Evolutionary conservation across 2,329 filamentous ascomycete genomes (phyloP), one percentile per base, ranked within the genome.

Genomic region (Paraconiothyrium sp.): DNA sequence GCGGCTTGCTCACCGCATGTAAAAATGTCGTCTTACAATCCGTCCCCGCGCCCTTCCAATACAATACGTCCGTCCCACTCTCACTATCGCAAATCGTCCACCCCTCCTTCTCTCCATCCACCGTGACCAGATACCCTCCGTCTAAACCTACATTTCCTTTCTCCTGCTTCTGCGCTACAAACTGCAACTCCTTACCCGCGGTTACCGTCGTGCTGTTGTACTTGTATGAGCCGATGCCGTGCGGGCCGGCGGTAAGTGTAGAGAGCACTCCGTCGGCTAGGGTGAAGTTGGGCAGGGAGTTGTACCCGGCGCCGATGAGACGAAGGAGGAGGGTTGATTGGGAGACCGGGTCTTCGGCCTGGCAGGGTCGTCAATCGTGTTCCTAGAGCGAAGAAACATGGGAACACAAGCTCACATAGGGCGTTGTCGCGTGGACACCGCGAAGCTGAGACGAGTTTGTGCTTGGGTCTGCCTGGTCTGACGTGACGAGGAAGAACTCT

Each of bases 401-500:
- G 46, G 47, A 47, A 35, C 32, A 55, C 16, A 20, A 10, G 13
- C 65, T 9, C 65, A 73, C 72, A 66, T 79, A 81, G 57, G 81
- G 70, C 0, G 77, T 78, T 10, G 74, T 79, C 6, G 78, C 78
- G 35, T 72, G 76, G 32, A 80, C 79, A 56, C 73, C 66, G 30
- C 72, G 67, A 8, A 81, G 73, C 20, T 67, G 55, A 8, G 73
- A 73, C 22, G 76, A 71, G 61, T 78, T 75, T 22, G 58, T 47
- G 8, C 64, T 64, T 5, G 68, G 44, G 24, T 65, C 55, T 37
- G 66, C 58, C 56, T 76, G 74, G 49, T 73, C 62, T 16, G 79
- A 78, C 2, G 79, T 80, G n/a, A 81, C 77, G 60, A 82, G 77
- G 59, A 76, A 72, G 72, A 81, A 80, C 58, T 74, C 63, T 44